Evolutionary conservation across 73 alveolate genomes (phyloP), one percentile per base, ranked within the genome.

Genomic region (Tetrahymena borealis): DNA sequence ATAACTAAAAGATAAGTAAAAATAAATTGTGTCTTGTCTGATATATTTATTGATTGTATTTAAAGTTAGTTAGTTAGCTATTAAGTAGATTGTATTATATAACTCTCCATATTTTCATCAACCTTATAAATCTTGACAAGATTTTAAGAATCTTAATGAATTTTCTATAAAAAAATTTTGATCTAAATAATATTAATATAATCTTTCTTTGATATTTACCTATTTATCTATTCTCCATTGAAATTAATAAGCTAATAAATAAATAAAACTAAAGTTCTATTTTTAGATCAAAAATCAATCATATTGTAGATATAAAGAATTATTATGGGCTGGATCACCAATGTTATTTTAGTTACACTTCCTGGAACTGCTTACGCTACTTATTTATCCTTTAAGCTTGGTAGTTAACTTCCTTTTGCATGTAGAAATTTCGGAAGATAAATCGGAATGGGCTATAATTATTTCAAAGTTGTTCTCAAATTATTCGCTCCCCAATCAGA

Each of bases 391-490:
- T 95, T 95, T 78, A 95, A 95, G 33, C 91, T 95, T 0, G 97
- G 97, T 8, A 91, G 40, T 85, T 79, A 95, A 77, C 94, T 95
- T 28, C 96, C 97, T 20, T 93, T 93, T 7, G 94, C 96, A 78
- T 90, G 96, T 18, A 35, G 96, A 32, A 95, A 77, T 28, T 95
- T 96, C 5, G 97, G 97, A 39, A 38, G 91, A 31, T 35, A 90
- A 9, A 79, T 95, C 15, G 97, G 97, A 38, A 95, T 95, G 97
- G 91, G 97, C 79, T 95, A 95, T 90, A 95, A 95, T 60, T 95
- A 95, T 39, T 93, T 95, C 79, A 95, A 95, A 93, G 96, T 95
- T 24, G 78, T 94, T 24, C 77, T 94, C 0, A 92, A 79, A 39
- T 90, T 92, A 39, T 28, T 78, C 2, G 94, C 96, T 3, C 97